Evolutionary conservation across 257 asterid species (phyloP).

Genomic region (Solanum dulcamara): DNA sequence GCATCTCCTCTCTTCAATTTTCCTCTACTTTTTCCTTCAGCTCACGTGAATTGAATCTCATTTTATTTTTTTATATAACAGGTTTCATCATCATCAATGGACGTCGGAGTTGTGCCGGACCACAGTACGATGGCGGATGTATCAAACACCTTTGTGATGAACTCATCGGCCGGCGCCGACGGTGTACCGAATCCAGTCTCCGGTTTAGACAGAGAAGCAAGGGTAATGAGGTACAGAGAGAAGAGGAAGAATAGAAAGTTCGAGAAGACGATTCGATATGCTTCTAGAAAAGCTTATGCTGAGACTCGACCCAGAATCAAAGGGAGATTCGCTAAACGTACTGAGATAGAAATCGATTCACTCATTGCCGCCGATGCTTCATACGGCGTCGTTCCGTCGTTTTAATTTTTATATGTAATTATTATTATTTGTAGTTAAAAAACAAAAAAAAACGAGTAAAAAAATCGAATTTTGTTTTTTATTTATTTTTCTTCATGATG

Average conservation of each 20-base stretch:
- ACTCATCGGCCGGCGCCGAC: conserved; percentile 3
- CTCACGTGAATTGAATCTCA: not conserved
- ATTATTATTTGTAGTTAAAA: not conserved
- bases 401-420: not conserved
- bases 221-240: conserved; percentile 63
- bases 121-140: conserved; percentile 1
- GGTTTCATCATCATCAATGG: conserved; percentile 14
- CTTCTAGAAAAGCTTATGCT: conserved; percentile 79
- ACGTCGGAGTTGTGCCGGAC: conserved; percentile 17
- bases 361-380: conserved; percentile 22
- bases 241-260: conserved; percentile 23
- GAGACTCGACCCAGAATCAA: conserved; percentile 78
- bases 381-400: conserved; percentile 54
- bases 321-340: conserved; percentile 66
- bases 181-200: conserved; percentile 10
- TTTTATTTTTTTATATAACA: not conserved
- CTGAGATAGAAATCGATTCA: conserved; percentile 49
- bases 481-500: not conserved
- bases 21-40: not conserved
- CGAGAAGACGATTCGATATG: conserved; percentile 63
- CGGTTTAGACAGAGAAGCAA: conserved; percentile 9
- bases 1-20: conserved; percentile 5
- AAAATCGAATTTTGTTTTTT: not conserved
- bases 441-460: not conserved
- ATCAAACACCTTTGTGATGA: not conserved